Conservation (phyloP, 2,329 filamentous ascomycete genomes). For the Alternaria ethzedia region DNA sequence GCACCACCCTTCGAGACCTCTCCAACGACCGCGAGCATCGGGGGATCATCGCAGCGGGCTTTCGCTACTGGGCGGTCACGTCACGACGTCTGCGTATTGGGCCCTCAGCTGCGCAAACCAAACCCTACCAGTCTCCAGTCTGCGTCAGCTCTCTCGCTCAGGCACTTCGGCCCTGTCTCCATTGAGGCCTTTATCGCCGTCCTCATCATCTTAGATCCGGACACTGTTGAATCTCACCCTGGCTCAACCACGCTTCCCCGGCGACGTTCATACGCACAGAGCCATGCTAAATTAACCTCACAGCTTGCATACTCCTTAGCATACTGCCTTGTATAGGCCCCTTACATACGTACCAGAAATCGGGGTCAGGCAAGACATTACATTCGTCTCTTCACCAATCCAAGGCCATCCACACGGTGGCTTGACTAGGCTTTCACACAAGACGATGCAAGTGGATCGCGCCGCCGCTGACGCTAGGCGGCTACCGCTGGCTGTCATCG, state of each 20-base stretch:
- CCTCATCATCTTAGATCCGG: slow-evolving; percentile 35
- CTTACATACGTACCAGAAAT: slow-evolving; percentile 18
- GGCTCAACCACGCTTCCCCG: slow-evolving; percentile 32
- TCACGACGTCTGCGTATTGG: slow-evolving; percentile 11
- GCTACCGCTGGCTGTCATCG: slow-evolving; percentile 33
- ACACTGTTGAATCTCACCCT: slow-evolving; percentile 27
- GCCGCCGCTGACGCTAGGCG: slow-evolving; percentile 35
- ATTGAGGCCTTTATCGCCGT: slow-evolving; percentile 22
- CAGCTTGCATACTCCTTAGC: slow-evolving; percentile 23
- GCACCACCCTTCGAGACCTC: slow-evolving; percentile 11
- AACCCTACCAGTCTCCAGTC: slow-evolving; percentile 9
- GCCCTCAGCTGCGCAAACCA: slow-evolving; percentile 19
- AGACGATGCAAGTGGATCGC: slow-evolving; percentile 19
- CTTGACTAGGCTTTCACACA: slow-evolving; percentile 14
- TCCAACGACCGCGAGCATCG: slow-evolving; percentile 11
- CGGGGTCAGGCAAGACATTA: slow-evolving; percentile 12
- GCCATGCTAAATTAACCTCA: slow-evolving; percentile 35
- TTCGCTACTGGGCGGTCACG: slow-evolving; percentile 13
- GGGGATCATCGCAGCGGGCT: slow-evolving; percentile 13
- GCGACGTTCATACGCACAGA: slow-evolving; percentile 41
- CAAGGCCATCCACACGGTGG: background rate
- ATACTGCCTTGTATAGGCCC: slow-evolving; percentile 19
- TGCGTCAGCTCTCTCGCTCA: slow-evolving; percentile 28
- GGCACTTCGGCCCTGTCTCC: slow-evolving; percentile 34
- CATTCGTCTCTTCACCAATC: slow-evolving; percentile 2